phyloP scores from a whole-genome alignment of 306 rosid genomes.

The Cajanus cajan region DNA sequence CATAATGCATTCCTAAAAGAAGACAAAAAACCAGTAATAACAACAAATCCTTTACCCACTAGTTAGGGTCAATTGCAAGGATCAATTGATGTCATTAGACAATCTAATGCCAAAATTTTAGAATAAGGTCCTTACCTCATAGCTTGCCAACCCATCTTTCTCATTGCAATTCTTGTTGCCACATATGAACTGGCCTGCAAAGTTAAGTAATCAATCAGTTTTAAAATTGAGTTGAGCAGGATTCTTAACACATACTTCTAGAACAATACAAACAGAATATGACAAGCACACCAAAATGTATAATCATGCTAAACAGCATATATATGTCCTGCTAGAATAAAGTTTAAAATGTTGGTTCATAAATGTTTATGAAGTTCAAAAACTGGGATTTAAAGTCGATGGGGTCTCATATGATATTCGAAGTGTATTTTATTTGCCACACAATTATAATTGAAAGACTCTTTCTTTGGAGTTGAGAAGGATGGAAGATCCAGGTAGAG shows the following conservation, averaged over 20 bases:
- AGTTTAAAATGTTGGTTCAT: background rate
- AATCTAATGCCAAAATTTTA: background rate
- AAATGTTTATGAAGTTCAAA: background rate
- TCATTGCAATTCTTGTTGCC: conserved; percentile 83
- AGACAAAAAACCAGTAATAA: background rate
- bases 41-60: background rate
- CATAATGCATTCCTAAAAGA: background rate
- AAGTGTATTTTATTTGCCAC: background rate
- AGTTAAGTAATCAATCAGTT: conserved; percentile 31
- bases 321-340: background rate
- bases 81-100: background rate
- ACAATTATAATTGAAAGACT: background rate
- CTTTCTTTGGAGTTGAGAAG: background rate
- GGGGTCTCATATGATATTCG: background rate
- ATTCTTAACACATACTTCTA: conserved; percentile 6
- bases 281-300: conserved; percentile 1
- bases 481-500: background rate
- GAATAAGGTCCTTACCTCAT: conserved; percentile 53
- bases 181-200: conserved; percentile 86
- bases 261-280: conserved; percentile 2
- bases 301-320: conserved; percentile 1
- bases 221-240: conserved; percentile 27
- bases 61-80: conserved; percentile 1
- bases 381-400: background rate
- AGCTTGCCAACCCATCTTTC: conserved; percentile 78